These are phyloP conservation scores for Dentipellis fragilis DNA, from an alignment of 768 basidiomycete species.

Conservation along the genomic window DNA sequence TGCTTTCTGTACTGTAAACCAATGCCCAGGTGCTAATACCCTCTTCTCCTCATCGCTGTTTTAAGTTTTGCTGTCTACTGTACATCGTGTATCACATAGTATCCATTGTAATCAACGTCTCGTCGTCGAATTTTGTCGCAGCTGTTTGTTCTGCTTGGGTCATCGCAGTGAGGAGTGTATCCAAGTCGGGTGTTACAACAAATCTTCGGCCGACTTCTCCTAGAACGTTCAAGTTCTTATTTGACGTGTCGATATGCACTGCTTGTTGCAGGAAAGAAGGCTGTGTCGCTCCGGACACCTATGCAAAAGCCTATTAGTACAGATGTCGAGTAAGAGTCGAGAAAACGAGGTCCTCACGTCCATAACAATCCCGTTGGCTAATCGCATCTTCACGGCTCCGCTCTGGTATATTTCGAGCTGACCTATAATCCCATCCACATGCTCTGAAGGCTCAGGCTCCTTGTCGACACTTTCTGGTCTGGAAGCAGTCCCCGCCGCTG, in stretches of 20 bases:
- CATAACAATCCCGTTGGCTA: constrained; percentile 72
- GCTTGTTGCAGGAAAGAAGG: constrained; percentile 87
- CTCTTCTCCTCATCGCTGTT: neutral
- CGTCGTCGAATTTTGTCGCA: constrained; percentile 24
- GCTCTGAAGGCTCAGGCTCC: constrained; percentile 5
- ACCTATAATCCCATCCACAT: constrained; percentile 72
- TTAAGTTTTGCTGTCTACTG: neutral
- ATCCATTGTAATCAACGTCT: constrained; percentile 50
- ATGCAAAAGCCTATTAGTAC: neutral
- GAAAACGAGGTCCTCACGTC: constrained; percentile 44
- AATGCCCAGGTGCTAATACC: too few species aligned
- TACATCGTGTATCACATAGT: constrained; percentile 11
- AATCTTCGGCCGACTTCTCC: constrained; percentile 87
- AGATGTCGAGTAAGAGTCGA: neutral
- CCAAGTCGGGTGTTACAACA: constrained; percentile 76
- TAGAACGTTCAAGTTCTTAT: constrained; percentile 56
- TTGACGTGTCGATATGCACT: constrained; percentile 53
- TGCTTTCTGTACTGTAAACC: too few species aligned
- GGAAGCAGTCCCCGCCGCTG: constrained; percentile 23
- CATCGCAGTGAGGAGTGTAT: constrained; percentile 59
- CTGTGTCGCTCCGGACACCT: constrained; percentile 78
- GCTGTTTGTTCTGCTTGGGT: constrained; percentile 36
- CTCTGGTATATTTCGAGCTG: constrained; percentile 78
- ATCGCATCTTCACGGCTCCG: constrained; percentile 78
- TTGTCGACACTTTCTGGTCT: constrained; percentile 19